Evolutionary conservation across 352 stramenopile genomes (phyloP).

Genomic region (Nothophytophthora sp.): DNA sequence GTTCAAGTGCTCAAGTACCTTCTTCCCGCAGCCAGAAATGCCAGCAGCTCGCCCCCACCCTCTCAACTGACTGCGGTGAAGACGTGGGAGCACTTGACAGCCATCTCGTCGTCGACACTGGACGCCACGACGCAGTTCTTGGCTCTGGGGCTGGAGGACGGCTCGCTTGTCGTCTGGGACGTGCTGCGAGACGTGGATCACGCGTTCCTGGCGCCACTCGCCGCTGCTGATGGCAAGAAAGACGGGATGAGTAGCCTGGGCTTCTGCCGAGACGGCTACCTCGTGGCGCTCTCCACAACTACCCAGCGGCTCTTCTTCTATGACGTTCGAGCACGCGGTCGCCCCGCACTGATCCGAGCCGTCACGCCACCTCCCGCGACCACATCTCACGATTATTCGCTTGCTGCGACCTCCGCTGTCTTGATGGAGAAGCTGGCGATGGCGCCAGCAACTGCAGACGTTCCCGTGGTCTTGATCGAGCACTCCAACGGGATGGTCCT

Average conservation of each 20-base stretch:
- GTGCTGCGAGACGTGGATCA: slow-evolving; percentile 45
- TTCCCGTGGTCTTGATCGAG: slow-evolving; percentile 40
- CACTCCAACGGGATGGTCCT: slow-evolving; percentile 52
- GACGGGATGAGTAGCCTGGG: slow-evolving; percentile 10
- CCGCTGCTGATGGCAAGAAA: neutral
- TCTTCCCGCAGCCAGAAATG: slow-evolving; percentile 4
- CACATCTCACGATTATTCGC: slow-evolving; percentile 3
- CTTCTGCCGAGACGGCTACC: slow-evolving; percentile 20
- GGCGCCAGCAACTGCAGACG: slow-evolving; percentile 17
- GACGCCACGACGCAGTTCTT: slow-evolving; percentile 56
- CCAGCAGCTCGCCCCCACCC: neutral
- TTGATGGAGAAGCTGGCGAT: slow-evolving; percentile 21
- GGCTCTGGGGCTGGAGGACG: slow-evolving; percentile 42
- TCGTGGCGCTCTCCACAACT: slow-evolving; percentile 36
- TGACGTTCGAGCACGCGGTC: slow-evolving; percentile 28
- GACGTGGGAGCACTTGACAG: slow-evolving; percentile 39
- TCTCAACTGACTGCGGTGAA: slow-evolving; percentile 7
- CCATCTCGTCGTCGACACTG: slow-evolving; percentile 34
- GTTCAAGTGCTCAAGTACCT: slow-evolving; percentile 39
- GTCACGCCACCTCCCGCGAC: slow-evolving; percentile 20
- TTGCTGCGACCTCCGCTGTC: slow-evolving; percentile 1
- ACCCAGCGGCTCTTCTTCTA: slow-evolving; percentile 49
- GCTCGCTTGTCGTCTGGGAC: slow-evolving; percentile 55
- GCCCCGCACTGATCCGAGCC: slow-evolving; percentile 29
- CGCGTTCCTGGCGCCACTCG: slow-evolving; percentile 21